Percentiles rank a stretch among this genome's conserved stretches.
Conservation (phyloP, 169 alveolate genomes). For the Eimeria zaria region DNA sequence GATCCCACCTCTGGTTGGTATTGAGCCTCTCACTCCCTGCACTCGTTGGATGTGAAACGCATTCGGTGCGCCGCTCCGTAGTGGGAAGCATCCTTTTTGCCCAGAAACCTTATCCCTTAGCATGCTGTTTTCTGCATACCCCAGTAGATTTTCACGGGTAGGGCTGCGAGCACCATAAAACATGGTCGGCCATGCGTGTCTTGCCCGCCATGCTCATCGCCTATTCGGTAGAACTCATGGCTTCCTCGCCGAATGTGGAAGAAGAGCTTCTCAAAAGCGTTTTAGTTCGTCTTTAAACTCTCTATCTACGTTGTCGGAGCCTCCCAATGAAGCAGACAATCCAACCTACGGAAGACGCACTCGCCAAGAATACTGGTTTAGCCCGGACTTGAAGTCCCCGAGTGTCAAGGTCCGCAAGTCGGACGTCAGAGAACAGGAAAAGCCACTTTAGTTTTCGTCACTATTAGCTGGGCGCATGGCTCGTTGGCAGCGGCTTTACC, state of each 20-base stretch:
- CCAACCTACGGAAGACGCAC: neutral
- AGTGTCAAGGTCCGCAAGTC: constrained; percentile 18
- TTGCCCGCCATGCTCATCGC: neutral
- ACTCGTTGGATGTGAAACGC: neutral
- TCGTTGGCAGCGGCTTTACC: no score
- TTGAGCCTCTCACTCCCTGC: neutral
- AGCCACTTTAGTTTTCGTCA: neutral
- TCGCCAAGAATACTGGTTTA: constrained; percentile 44
- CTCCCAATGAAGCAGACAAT: neutral
- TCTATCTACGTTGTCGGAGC: neutral
- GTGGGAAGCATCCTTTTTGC: neutral
- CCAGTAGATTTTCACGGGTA: neutral
- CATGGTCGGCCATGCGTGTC: constrained; percentile 29
- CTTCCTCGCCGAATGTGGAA: neutral
- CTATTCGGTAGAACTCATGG: neutral
- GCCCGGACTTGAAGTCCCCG: constrained; percentile 44
- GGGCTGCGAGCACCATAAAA: neutral
- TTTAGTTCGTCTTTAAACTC: neutral
- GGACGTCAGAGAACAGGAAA: neutral
- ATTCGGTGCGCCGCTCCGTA: neutral
- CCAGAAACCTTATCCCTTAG: neutral
- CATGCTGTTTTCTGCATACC: neutral
- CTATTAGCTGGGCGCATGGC: no score
- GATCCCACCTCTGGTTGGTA: neutral
- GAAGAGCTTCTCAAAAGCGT: neutral